A percentile compares a stretch with the other conserved stretches of the same genome.
Conservation (phyloP, 768 basidiomycete species). For the Suillus bovinus region DNA sequence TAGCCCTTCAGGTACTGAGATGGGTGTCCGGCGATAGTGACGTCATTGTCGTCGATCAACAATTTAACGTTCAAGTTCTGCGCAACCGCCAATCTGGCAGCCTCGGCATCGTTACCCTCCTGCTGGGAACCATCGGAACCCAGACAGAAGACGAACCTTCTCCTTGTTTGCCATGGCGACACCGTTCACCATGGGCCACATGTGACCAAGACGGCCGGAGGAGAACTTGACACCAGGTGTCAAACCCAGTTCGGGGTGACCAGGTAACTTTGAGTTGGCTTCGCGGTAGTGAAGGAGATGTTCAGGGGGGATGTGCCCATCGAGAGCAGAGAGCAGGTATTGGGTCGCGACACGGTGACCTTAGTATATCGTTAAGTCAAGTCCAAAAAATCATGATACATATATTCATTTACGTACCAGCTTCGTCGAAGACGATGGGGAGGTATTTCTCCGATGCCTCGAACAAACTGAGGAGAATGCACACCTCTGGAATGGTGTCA, state of each 20-base stretch:
- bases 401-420: conserved; percentile 49
- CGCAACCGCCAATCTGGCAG: conserved; percentile 84
- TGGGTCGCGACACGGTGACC: conserved; percentile 92
- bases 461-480: conserved; percentile 75
- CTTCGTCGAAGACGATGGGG: conserved; percentile 79
- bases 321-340: conserved; percentile 78
- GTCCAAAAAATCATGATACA: not conserved
- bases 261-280: conserved; percentile 84
- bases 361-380: conserved; percentile 24
- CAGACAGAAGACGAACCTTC: conserved; percentile 77
- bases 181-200: conserved; percentile 90
- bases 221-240: conserved; percentile 95
- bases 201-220: conserved; percentile 88
- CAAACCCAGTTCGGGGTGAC: conserved; percentile 86
- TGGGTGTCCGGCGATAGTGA: conserved; percentile 91
- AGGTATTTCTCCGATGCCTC: conserved; percentile 59
- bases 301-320: conserved; percentile 68
- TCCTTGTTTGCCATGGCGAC: conserved; percentile 77
- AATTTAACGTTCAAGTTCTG: conserved; percentile 83
- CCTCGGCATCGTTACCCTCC: conserved; percentile 90
- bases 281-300: conserved; percentile 85
- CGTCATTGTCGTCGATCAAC: conserved; percentile 88
- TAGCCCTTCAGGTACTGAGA: conserved; percentile 85
- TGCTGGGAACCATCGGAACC: conserved; percentile 92
- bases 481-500: conserved; percentile 84